These are phyloP conservation scores for Nephelium lappaceum DNA, from an alignment of 345 rosid genomes.

Conservation along the genomic window DNA sequence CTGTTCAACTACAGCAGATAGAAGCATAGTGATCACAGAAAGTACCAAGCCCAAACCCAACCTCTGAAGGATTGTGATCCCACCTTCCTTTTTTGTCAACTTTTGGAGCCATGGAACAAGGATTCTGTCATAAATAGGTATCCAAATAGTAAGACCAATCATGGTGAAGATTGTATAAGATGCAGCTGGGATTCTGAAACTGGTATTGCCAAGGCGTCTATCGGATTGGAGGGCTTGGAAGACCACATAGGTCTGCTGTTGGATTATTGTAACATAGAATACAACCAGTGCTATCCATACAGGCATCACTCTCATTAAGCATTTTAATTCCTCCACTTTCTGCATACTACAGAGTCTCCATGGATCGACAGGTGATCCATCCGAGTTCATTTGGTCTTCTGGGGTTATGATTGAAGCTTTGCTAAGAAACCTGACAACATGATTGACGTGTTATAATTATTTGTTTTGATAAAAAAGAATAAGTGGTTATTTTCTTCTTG, in stretches of 20 bases:
- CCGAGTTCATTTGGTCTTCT: slow-evolving; percentile 32
- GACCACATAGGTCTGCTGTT: slow-evolving; percentile 42
- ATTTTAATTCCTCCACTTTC: slow-evolving; percentile 55
- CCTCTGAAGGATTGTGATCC: slow-evolving; percentile 46
- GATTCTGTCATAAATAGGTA: slow-evolving; percentile 44
- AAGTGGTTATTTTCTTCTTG: too few relatives aligned
- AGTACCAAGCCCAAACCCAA: slow-evolving; percentile 38
- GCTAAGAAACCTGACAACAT: slow-evolving; percentile 35
- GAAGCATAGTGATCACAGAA: slow-evolving; percentile 33
- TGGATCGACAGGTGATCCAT: slow-evolving; percentile 44
- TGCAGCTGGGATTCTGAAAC: slow-evolving; percentile 44
- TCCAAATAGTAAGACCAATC: slow-evolving; percentile 40
- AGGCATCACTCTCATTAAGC: slow-evolving; percentile 43
- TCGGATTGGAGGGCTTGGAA: slow-evolving; percentile 45
- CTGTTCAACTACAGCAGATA: slow-evolving; percentile 37
- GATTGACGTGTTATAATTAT: too few relatives aligned
- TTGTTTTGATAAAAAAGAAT: too few relatives aligned
- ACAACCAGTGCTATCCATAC: slow-evolving; percentile 34
- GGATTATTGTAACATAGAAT: slow-evolving; percentile 25
- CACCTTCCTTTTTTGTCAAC: slow-evolving; percentile 37
- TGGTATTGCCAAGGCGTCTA: slow-evolving; percentile 25
- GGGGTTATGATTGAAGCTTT: slow-evolving; percentile 43
- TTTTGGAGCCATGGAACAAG: slow-evolving; percentile 34
- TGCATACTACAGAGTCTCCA: slow-evolving; percentile 55
- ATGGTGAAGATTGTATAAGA: slow-evolving; percentile 31